These are phyloP conservation scores for Ascochyta pisi DNA, from an alignment of 2,329 filamentous ascomycete genomes.

Conservation along the genomic window DNA sequence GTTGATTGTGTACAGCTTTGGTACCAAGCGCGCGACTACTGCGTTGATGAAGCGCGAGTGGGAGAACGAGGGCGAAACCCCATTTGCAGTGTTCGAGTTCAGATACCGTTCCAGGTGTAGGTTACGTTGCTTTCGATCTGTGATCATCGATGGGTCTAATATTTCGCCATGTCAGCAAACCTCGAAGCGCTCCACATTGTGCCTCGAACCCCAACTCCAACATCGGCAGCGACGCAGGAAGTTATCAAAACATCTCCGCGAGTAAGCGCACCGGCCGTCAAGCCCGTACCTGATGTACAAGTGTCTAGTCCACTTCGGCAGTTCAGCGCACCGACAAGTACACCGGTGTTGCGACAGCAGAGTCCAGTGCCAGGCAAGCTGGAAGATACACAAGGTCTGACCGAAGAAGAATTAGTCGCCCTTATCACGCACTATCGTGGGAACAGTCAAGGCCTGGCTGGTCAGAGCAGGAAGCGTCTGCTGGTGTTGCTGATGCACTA, in stretches of 20 bases:
- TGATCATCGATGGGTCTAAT: neutral
- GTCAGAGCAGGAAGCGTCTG: neutral
- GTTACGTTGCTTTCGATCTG: neutral
- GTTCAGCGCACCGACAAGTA: no score
- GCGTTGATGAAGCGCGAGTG: neutral
- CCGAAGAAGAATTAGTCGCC: neutral
- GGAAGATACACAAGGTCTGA: neutral
- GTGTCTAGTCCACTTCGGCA: no score
- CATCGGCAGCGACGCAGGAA: neutral
- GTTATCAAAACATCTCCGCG: no score
- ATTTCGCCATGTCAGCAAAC: neutral
- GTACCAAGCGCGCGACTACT: neutral
- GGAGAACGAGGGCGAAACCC: neutral
- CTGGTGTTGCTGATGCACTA: neutral
- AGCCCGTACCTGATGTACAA: no score
- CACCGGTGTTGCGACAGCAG: no score
- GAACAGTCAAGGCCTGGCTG: neutral
- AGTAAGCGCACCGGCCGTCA: neutral
- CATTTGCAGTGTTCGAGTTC: neutral
- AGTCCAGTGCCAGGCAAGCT: neutral
- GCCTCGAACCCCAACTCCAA: conserved; percentile 24
- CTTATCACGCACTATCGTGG: neutral
- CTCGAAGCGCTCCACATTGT: conserved; percentile 40
- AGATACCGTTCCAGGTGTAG: neutral
- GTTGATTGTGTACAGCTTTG: no score